Evolutionary conservation across 371 early-diverging fungal genomes (phyloP).

Genomic region (Mortierella sp.): DNA sequence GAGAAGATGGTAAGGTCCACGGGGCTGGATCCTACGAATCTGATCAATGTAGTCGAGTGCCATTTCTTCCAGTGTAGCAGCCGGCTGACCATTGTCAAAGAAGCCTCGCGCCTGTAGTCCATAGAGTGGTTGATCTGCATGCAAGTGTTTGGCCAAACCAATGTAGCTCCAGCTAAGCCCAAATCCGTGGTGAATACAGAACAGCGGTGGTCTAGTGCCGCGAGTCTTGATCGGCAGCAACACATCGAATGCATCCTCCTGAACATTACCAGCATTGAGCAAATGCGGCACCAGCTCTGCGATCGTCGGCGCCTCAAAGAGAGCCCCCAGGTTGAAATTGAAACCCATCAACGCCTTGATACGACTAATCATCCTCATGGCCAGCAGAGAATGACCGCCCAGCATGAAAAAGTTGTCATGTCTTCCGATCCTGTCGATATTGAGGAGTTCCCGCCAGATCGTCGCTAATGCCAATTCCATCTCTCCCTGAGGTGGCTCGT

Average conservation of each 20-base stretch:
- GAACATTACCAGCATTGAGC: background rate
- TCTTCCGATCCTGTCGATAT: constrained; percentile 19
- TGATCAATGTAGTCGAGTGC: constrained; percentile 15
- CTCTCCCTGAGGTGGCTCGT: constrained; percentile 18
- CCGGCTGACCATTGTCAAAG: background rate
- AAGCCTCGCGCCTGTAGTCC: constrained; percentile 15
- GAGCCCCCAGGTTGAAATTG: background rate
- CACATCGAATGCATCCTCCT: constrained; percentile 12
- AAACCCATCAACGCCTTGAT: background rate
- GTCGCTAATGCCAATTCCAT: constrained; percentile 7
- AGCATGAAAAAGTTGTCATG: constrained; percentile 33
- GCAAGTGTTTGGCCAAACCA: constrained; percentile 8
- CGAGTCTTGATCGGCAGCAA: constrained; percentile 10
- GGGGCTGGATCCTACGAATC: constrained; percentile 13
- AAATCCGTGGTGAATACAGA: constrained; percentile 12
- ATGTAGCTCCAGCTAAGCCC: constrained; percentile 12
- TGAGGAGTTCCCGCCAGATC: constrained; percentile 22
- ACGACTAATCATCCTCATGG: constrained; percentile 22
- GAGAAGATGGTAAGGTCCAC: constrained; percentile 19
- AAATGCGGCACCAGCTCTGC: constrained; percentile 3
- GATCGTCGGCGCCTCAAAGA: constrained; percentile 17
- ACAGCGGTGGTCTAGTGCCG: constrained; percentile 5
- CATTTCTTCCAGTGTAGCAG: constrained; percentile 11
- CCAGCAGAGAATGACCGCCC: constrained; percentile 41
- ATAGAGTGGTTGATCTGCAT: constrained; percentile 11